Evolutionary conservation across 1,284 basidiomycete species (phyloP).

Genomic region (Cystobasidiaceae sp.): DNA sequence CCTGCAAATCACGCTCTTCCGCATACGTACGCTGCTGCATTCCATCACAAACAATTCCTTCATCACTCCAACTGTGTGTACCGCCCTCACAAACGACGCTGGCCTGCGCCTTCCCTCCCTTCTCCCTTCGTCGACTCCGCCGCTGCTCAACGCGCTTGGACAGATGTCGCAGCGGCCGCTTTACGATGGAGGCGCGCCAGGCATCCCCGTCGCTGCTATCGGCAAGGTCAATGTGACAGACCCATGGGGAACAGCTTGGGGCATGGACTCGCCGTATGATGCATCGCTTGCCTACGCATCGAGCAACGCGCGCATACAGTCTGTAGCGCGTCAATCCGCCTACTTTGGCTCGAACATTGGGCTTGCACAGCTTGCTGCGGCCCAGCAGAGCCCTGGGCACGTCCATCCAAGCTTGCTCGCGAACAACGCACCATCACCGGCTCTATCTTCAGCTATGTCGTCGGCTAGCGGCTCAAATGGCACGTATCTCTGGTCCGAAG

Average conservation of each 20-base stretch:
- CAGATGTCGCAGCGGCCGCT: neutral
- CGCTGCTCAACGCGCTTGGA: no score
- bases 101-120: neutral
- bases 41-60: no score
- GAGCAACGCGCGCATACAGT: conserved; percentile 1
- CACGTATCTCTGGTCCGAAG: conserved; percentile 22
- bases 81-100: no score
- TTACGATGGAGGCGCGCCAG: neutral
- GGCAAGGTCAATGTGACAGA: conserved; percentile 29
- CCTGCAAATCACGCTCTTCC: no score
- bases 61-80: no score
- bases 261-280: conserved; percentile 31
- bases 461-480: neutral
- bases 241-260: conserved; percentile 26
- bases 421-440: neutral
- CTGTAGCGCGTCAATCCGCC: conserved; percentile 16
- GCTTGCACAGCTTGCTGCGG: conserved; percentile 1
- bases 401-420: neutral
- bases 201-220: conserved; percentile 9
- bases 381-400: no score
- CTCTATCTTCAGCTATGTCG: neutral
- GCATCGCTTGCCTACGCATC: conserved; percentile 11
- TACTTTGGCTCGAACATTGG: conserved; percentile 17
- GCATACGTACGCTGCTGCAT: no score
- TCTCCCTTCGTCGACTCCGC: neutral